Percentiles rank a stretch among this genome's conserved stretches.
Conservation (phyloP, 1,284 basidiomycete species). For the Ganoderma sp. region DNA sequence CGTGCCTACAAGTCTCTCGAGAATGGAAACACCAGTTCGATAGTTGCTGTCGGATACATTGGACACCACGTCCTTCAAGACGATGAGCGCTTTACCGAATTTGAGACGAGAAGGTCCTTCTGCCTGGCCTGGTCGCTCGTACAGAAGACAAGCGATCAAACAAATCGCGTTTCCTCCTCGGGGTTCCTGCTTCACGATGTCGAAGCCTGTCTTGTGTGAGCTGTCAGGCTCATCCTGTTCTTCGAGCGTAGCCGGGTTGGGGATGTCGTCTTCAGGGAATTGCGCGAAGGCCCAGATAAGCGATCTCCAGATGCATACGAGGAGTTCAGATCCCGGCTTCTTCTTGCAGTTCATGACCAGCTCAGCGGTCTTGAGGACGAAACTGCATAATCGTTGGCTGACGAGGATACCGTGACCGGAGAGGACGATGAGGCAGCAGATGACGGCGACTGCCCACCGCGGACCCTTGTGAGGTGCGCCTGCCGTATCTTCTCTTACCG, state of each 20-base stretch:
- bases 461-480: constrained; percentile 41
- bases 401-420: constrained; percentile 52
- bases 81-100: constrained; percentile 43
- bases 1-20: constrained; percentile 46
- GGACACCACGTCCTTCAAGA: constrained; percentile 48
- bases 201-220: constrained; percentile 42
- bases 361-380: constrained; percentile 46
- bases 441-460: constrained; percentile 44
- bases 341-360: constrained; percentile 42
- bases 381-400: constrained; percentile 46
- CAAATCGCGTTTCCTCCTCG: constrained; percentile 47
- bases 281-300: constrained; percentile 60
- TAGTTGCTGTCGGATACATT: constrained; percentile 38
- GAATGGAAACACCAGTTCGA: constrained; percentile 46
- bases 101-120: neutral
- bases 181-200: constrained; percentile 52
- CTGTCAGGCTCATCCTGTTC: neutral
- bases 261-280: constrained; percentile 19
- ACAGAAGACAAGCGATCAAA: constrained; percentile 48
- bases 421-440: constrained; percentile 56
- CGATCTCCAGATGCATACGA: constrained; percentile 56
- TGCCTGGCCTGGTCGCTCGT: constrained; percentile 13
- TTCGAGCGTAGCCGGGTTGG: constrained; percentile 29
- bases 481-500: constrained; percentile 30
- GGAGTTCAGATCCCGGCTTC: constrained; percentile 43